Evolutionary conservation across 2,329 filamentous ascomycete species (phyloP).

Genomic region (Alternaria sp.): DNA sequence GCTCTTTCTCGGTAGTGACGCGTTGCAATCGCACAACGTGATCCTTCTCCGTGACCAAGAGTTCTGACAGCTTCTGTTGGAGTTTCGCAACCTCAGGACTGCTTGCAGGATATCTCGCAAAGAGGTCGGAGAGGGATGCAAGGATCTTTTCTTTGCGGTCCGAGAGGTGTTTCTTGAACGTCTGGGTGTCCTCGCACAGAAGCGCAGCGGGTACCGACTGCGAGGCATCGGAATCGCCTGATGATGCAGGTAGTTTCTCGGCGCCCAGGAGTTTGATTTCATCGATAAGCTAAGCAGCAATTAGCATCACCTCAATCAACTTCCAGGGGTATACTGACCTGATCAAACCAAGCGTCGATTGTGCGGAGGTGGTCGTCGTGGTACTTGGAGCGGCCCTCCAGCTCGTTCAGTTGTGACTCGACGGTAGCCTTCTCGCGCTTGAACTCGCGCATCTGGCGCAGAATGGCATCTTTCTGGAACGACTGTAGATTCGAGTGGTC

Average conservation of each 20-base stretch:
- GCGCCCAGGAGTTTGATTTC: conserved; percentile 54
- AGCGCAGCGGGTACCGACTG: conserved; percentile 59
- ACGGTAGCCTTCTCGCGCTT: conserved; percentile 86
- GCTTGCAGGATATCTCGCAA: conserved; percentile 58
- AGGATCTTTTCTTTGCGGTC: conserved; percentile 79
- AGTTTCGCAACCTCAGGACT: conserved; percentile 74
- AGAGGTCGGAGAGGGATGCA: conserved; percentile 72
- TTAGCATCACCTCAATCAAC: conserved; percentile 31
- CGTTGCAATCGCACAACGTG: conserved; percentile 78
- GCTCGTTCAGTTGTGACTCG: conserved; percentile 79
- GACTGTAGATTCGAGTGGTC: conserved; percentile 61
- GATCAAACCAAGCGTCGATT: conserved; percentile 91
- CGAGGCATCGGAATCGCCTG: conserved; percentile 31
- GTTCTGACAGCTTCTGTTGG: conserved; percentile 74
- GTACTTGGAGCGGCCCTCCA: conserved; percentile 77
- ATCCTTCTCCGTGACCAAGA: conserved; percentile 83
- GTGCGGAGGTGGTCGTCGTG: conserved; percentile 93
- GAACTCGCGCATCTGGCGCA: conserved; percentile 97
- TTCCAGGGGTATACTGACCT: conserved; percentile 64
- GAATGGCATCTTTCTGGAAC: conserved; percentile 95
- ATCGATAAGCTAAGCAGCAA: conserved; percentile 52
- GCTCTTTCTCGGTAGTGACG: conserved; percentile 78
- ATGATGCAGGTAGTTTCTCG: conserved; percentile 37
- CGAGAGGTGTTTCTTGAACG: conserved; percentile 80
- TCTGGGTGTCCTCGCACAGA: conserved; percentile 60